phyloP scores from a whole-genome alignment of 169 alveolate genomes.

The Hammondia hammondi region DNA sequence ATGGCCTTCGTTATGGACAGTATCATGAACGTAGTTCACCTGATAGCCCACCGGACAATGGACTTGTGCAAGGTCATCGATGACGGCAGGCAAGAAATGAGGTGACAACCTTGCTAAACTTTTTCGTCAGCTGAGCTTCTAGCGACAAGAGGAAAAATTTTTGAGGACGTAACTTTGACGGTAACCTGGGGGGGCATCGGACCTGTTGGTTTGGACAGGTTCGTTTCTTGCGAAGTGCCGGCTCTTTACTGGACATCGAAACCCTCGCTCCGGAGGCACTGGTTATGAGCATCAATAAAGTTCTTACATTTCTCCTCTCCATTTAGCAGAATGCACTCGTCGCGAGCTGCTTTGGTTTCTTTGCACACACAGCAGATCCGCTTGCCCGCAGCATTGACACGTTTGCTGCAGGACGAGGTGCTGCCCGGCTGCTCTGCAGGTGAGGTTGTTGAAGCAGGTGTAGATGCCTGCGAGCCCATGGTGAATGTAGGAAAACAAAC shows the following conservation, averaged over 20 bases:
- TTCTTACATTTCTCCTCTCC: conserved; percentile 76
- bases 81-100: too few species aligned
- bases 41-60: too few species aligned
- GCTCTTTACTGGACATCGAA: conserved; percentile 61
- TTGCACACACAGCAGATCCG: conserved; percentile 72
- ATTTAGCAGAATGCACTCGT: conserved; percentile 74
- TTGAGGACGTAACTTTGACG: too few species aligned
- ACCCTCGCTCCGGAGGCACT: conserved; percentile 73
- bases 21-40: too few species aligned
- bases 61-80: too few species aligned
- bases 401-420: neutral
- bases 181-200: too few species aligned
- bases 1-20: too few species aligned
- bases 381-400: conserved; percentile 58
- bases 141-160: too few species aligned
- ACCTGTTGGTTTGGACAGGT: too few species aligned
- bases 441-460: neutral
- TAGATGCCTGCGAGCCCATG: neutral
- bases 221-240: too few species aligned
- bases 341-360: conserved; percentile 73
- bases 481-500: neutral
- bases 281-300: conserved; percentile 77
- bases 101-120: too few species aligned
- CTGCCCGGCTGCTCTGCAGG: neutral
- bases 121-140: too few species aligned